Evolutionary conservation across 257 asterid genomes (phyloP).

Genomic region (Nicotiana undulata): DNA sequence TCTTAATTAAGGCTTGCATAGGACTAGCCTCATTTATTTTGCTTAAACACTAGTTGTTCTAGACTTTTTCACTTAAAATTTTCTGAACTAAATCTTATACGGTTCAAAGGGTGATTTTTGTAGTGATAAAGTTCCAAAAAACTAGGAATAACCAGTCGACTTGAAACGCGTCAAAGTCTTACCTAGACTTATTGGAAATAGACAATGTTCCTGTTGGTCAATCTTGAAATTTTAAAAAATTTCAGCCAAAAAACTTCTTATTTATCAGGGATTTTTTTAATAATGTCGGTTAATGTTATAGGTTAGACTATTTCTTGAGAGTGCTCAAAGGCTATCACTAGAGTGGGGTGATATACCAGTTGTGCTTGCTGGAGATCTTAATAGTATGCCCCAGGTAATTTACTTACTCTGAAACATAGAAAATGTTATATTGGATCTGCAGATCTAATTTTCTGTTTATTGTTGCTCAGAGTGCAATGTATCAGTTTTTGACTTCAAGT

Average conservation of each 20-base stretch:
- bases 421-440: background rate
- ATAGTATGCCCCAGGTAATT: slow-evolving; percentile 69
- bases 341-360: slow-evolving; percentile 83
- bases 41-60: background rate
- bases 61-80: background rate
- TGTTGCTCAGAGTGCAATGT: slow-evolving; percentile 69
- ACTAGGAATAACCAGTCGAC: background rate
- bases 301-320: slow-evolving; percentile 55
- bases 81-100: background rate
- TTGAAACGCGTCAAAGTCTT: background rate
- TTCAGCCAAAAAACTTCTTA: background rate
- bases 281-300: background rate
- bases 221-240: background rate
- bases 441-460: slow-evolving; percentile 13
- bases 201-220: background rate
- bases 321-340: slow-evolving; percentile 60
- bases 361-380: slow-evolving; percentile 64
- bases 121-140: background rate
- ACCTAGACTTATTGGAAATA: background rate
- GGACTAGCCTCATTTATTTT: background rate
- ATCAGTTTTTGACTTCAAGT: slow-evolving; percentile 65
- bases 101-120: background rate
- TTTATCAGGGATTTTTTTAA: background rate
- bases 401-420: background rate
- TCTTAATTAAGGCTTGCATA: background rate